phyloP scores from a whole-genome alignment of 169 alveolate genomes.

The Babesia bigemina region DNA sequence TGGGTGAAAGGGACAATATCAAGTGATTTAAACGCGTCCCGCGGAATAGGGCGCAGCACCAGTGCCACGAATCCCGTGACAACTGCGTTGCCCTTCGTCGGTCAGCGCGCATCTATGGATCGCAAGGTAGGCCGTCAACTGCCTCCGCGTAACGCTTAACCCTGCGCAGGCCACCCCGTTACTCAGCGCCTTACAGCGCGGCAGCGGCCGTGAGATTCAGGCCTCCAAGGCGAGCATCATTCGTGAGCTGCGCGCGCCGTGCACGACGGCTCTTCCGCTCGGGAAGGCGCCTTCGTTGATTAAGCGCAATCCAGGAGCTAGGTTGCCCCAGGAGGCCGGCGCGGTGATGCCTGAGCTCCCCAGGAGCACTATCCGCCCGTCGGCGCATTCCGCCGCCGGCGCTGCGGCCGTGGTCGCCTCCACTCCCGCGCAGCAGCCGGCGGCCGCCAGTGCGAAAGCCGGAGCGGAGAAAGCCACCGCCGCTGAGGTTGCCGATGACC shows the following conservation, averaged over 20 bases:
- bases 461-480: too few relatives aligned
- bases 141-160: too few relatives aligned
- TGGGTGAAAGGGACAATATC: slow-evolving; percentile 11
- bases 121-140: too few relatives aligned
- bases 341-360: not conserved
- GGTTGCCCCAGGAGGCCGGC: not conserved
- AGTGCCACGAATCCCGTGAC: too few relatives aligned
- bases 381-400: not conserved
- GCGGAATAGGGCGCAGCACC: too few relatives aligned
- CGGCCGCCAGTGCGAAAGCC: not conserved
- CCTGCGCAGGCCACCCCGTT: too few relatives aligned
- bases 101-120: too few relatives aligned
- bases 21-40: not conserved
- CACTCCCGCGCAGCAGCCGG: not conserved
- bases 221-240: not conserved
- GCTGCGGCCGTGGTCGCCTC: not conserved
- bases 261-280: slow-evolving; percentile 14
- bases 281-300: slow-evolving; percentile 1
- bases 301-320: not conserved
- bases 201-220: too few relatives aligned
- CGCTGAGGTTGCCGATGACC: not conserved
- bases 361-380: not conserved
- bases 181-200: too few relatives aligned
- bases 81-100: too few relatives aligned
- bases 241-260: slow-evolving; percentile 13